Percentiles rank a stretch among this genome's conserved stretches.
Conservation (phyloP, 768 basidiomycete genomes). For the Tulasnella sp. region DNA sequence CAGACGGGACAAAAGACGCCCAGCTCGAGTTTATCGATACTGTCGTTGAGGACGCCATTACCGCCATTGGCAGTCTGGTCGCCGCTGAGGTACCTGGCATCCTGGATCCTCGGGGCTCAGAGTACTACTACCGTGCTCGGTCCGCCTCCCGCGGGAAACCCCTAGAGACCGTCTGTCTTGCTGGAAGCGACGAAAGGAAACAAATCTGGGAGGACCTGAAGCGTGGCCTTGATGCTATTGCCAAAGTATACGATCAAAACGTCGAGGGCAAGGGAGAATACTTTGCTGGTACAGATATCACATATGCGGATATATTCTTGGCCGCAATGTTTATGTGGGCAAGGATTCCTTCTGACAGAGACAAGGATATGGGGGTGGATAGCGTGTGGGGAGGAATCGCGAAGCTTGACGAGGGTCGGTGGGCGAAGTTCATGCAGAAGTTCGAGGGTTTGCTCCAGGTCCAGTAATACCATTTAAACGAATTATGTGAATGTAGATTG, state of each 20-base stretch:
- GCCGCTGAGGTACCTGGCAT: constrained; percentile 42
- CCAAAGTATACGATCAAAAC: constrained; percentile 12
- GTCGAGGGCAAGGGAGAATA: constrained; percentile 13
- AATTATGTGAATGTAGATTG: neutral
- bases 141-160: neutral
- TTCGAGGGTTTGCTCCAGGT: constrained; percentile 9
- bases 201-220: constrained; percentile 7
- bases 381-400: constrained; percentile 61
- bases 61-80: constrained; percentile 62
- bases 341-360: constrained; percentile 53
- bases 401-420: constrained; percentile 62
- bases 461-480: neutral
- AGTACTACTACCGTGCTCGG: constrained; percentile 12
- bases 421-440: constrained; percentile 51
- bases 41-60: constrained; percentile 55
- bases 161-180: neutral
- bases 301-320: constrained; percentile 66
- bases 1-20: constrained; percentile 59
- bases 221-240: constrained; percentile 3
- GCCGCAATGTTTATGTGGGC: constrained; percentile 70
- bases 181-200: neutral
- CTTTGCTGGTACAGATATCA: constrained; percentile 52
- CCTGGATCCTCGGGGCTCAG: neutral
- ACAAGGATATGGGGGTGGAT: constrained; percentile 25
- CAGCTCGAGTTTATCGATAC: constrained; percentile 65